phyloP scores from a whole-genome alignment of 164 flowering plant genomes.

The Stephania cephalantha region DNA sequence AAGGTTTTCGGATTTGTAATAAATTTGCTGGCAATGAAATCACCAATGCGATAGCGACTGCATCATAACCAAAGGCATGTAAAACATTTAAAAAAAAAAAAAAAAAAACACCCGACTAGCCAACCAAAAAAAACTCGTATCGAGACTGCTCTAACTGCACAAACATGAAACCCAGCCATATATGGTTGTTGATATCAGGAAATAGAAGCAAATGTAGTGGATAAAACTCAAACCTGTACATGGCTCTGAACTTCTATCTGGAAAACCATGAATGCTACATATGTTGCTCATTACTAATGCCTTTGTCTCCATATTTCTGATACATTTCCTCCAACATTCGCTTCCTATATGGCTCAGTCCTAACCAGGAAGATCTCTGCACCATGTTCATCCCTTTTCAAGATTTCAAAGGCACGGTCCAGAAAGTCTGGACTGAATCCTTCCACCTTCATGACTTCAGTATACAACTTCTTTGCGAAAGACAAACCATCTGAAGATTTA shows the following conservation, averaged over 20 bases:
- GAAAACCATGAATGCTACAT: not conserved
- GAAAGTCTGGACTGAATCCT: slow-evolving; percentile 8
- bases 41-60: not conserved
- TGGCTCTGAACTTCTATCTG: not conserved
- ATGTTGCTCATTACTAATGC: not conserved
- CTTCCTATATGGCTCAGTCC: slow-evolving; percentile 7
- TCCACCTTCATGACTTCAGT: slow-evolving; percentile 14
- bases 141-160: not conserved
- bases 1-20: not conserved
- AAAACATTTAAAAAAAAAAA: too few species aligned
- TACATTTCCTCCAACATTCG: slow-evolving; percentile 10
- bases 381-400: slow-evolving; percentile 7
- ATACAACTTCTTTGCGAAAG: slow-evolving; percentile 8
- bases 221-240: not conserved
- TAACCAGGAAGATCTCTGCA: slow-evolving; percentile 13
- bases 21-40: not conserved
- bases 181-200: not conserved
- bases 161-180: not conserved
- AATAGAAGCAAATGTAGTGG: not conserved
- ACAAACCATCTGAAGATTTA: slow-evolving; percentile 4
- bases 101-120: too few species aligned
- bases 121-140: not conserved
- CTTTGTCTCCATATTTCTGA: slow-evolving; percentile 1
- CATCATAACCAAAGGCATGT: not conserved
- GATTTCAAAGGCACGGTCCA: slow-evolving; percentile 12